Conservation (phyloP, 2,329 filamentous ascomycete species). For the Colletotrichum euphorbiae region DNA sequence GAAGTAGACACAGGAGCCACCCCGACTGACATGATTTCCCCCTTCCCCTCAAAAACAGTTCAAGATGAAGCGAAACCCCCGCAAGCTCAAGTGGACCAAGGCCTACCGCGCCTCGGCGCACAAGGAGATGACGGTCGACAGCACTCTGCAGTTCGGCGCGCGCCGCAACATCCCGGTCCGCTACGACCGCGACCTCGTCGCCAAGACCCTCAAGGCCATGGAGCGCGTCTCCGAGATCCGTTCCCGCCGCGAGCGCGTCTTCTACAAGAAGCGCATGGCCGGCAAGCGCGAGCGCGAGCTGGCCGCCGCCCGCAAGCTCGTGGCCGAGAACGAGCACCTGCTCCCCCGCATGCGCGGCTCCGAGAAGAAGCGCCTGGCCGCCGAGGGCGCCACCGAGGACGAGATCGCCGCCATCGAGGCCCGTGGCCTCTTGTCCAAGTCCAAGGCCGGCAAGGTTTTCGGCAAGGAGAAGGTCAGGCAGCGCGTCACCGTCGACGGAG, state of each 20-base stretch:
- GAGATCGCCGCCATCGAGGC: constrained; percentile 61
- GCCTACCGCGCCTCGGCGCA: constrained; percentile 86
- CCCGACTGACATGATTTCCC: not conserved
- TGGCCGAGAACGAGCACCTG: constrained; percentile 92
- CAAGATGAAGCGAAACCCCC: constrained; percentile 98
- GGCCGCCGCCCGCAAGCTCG: constrained; percentile 84
- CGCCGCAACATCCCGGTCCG: constrained; percentile 94
- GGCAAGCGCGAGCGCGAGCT: constrained; percentile 88
- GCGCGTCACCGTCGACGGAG: constrained; percentile 52
- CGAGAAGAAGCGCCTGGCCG: constrained; percentile 69
- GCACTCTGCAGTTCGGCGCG: constrained; percentile 90
- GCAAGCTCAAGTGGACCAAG: constrained; percentile 98
- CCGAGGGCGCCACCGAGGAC: constrained; percentile 58
- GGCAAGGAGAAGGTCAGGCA: constrained; percentile 56
- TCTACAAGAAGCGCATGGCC: constrained; percentile 94
- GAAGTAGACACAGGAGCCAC: constrained; percentile 1
- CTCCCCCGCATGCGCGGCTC: constrained; percentile 78
- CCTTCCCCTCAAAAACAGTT: constrained; percentile 58
- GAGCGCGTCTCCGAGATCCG: constrained; percentile 89
- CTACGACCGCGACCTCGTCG: constrained; percentile 93
- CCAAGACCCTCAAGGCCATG: constrained; percentile 92
- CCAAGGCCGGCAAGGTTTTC: constrained; percentile 53
- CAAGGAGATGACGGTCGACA: constrained; percentile 83
- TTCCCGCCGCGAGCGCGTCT: constrained; percentile 83
- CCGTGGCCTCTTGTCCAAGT: constrained; percentile 46